Percentiles rank a stretch among this genome's conserved stretches.
Evolutionary conservation across 805 yeast species (phyloP).

Genomic region (Brettanomyces bruxellensis): DNA sequence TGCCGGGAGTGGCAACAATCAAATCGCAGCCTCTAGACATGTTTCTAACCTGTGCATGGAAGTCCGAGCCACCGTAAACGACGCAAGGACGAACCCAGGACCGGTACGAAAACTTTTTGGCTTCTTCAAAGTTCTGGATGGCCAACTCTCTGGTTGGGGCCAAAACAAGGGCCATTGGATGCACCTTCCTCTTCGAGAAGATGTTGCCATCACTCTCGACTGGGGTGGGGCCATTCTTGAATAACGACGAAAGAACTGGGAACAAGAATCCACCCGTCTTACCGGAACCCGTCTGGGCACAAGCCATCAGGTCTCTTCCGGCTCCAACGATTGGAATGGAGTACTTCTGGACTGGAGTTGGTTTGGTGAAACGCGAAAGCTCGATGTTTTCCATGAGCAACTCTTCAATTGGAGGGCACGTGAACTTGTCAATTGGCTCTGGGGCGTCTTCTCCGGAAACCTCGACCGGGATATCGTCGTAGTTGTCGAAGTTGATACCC

Average conservation of each 20-base stretch:
- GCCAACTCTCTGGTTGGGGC: constrained; percentile 99
- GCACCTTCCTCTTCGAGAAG: constrained; percentile 67
- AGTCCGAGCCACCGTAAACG: constrained; percentile 98
- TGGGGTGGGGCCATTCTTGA: constrained; percentile 76
- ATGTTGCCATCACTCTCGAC: constrained; percentile 32
- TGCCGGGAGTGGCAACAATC: constrained; percentile 98
- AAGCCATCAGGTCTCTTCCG: constrained; percentile 76
- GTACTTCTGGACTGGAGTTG: constrained; percentile 95
- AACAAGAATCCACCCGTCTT: constrained; percentile 99
- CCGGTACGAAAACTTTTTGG: constrained; percentile 91
- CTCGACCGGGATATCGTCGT: constrained; percentile 98
- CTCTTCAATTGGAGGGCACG: constrained; percentile 84
- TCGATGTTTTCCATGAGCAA: constrained; percentile 80
- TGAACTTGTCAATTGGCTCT: constrained; percentile 81
- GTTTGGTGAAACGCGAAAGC: constrained; percentile 85
- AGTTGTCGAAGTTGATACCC: constrained; percentile 97
- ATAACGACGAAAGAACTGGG: constrained; percentile 93
- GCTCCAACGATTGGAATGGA: constrained; percentile 68
- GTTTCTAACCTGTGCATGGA: constrained; percentile 77
- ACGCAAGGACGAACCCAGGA: constrained; percentile 97
- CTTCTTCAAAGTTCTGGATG: constrained; percentile 92
- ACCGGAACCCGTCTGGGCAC: constrained; percentile 99
- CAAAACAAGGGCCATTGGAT: constrained; percentile 89
- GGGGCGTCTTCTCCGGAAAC: constrained; percentile 94
- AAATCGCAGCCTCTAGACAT: constrained; percentile 92